Percentiles rank a stretch among this genome's conserved stretches.
phyloP scores from a whole-genome alignment of 2,329 filamentous ascomycete genomes.

The Microsporum canis region DNA sequence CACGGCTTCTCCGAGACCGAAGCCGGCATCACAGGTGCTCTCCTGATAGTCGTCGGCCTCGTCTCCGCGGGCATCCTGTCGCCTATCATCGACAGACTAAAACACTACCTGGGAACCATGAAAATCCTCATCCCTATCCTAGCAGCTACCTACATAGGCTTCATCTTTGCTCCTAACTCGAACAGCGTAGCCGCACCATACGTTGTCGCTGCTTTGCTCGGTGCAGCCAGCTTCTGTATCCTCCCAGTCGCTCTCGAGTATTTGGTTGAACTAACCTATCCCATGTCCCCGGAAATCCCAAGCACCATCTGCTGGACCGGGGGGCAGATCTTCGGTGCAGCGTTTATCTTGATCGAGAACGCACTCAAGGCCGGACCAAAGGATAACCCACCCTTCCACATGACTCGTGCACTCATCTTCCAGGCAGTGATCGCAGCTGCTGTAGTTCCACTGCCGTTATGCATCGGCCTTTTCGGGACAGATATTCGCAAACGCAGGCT shows the following conservation, averaged over 20 bases:
- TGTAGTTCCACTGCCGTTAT: constrained; percentile 56
- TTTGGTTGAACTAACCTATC: constrained; percentile 75
- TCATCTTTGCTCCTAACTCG: constrained; percentile 68
- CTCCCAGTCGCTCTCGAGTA: constrained; percentile 80
- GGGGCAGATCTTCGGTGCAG: constrained; percentile 71
- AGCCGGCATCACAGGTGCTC: constrained; percentile 76
- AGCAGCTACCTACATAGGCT: constrained; percentile 58
- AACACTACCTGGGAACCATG: constrained; percentile 63
- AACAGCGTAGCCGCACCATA: constrained; percentile 48
- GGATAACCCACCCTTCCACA: constrained; percentile 54
- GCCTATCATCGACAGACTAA: constrained; percentile 75
- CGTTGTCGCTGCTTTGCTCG: constrained; percentile 61
- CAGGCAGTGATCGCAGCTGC: constrained; percentile 58
- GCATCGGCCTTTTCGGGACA: constrained; percentile 58
- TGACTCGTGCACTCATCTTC: constrained; percentile 67
- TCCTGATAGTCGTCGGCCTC: constrained; percentile 82
- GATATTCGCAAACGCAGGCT: constrained; percentile 29
- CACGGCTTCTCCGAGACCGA: constrained; percentile 75
- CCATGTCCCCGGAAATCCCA: constrained; percentile 74
- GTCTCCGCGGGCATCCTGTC: constrained; percentile 62
- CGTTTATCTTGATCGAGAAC: constrained; percentile 75
- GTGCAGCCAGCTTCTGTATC: constrained; percentile 66
- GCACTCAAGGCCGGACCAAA: constrained; percentile 47
- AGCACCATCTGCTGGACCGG: constrained; percentile 74
- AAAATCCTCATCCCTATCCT: constrained; percentile 65